A percentile compares a stretch with the other conserved stretches of the same genome.
phyloP scores from a whole-genome alignment of 2,329 filamentous ascomycete species.

The Colletotrichum acutatum region DNA sequence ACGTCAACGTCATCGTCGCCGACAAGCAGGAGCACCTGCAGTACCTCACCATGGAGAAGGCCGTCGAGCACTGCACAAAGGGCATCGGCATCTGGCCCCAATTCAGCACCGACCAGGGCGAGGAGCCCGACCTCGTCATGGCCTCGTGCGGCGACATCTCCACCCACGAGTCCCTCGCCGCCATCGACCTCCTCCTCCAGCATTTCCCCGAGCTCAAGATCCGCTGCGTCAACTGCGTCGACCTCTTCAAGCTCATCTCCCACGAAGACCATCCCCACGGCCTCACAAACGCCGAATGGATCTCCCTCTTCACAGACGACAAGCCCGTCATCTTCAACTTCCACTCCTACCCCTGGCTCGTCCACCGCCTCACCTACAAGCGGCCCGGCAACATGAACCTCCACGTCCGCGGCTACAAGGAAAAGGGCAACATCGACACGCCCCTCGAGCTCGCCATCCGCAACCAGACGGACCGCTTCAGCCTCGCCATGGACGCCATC shows the following conservation, averaged over 20 bases:
- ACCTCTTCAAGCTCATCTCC: constrained; percentile 83
- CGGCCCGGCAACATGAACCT: constrained; percentile 75
- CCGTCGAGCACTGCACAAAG: constrained; percentile 81
- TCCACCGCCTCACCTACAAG: constrained; percentile 82
- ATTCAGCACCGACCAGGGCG: constrained; percentile 76
- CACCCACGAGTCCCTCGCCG: constrained; percentile 79
- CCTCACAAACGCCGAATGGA: constrained; percentile 73
- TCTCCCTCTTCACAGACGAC: constrained; percentile 76
- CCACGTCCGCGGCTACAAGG: constrained; percentile 81
- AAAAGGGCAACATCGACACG: constrained; percentile 88
- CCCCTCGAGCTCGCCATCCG: constrained; percentile 82
- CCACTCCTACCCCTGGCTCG: constrained; percentile 84
- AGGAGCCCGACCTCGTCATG: constrained; percentile 80
- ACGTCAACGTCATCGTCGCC: constrained; percentile 83
- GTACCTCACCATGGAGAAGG: constrained; percentile 78
- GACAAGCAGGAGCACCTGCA: constrained; percentile 85
- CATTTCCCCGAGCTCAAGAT: constrained; percentile 79
- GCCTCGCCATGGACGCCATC: constrained; percentile 80
- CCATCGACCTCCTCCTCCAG: constrained; percentile 77
- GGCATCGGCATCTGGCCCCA: constrained; percentile 82
- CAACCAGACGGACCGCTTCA: constrained; percentile 82
- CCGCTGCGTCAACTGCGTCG: constrained; percentile 83
- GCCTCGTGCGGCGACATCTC: constrained; percentile 80
- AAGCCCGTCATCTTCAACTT: constrained; percentile 85
- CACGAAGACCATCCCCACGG: constrained; percentile 79